These are phyloP conservation scores for Paragyromitra xinjiangensis DNA, from an alignment of 495 filamentous ascomycete genomes.

Conservation along the genomic window DNA sequence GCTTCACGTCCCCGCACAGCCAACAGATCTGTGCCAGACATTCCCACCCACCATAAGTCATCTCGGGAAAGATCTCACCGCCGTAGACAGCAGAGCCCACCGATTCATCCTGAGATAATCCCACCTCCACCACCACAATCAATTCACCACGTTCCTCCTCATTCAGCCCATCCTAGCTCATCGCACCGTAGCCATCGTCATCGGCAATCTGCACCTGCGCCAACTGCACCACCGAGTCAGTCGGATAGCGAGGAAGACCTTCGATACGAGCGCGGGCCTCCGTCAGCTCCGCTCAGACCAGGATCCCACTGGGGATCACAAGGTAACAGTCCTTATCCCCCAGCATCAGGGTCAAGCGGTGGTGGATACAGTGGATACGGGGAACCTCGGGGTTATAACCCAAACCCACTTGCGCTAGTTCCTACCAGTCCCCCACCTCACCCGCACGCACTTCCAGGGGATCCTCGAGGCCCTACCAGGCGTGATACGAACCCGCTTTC, in stretches of 20 bases:
- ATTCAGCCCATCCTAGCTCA: constrained; percentile 30
- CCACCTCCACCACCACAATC: constrained; percentile 37
- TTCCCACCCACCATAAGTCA: constrained; percentile 31
- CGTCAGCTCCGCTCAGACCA: constrained; percentile 44
- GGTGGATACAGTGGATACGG: constrained; percentile 51
- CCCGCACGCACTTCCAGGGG: constrained; percentile 41
- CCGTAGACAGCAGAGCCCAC: constrained; percentile 44
- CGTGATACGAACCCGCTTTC: constrained; percentile 49
- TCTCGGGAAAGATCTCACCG: constrained; percentile 40
- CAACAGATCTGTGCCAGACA: constrained; percentile 35
- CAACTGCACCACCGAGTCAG: constrained; percentile 51
- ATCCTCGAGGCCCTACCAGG: constrained; percentile 32
- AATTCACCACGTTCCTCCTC: constrained; percentile 27
- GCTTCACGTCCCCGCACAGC: constrained; percentile 71
- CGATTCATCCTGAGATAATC: constrained; percentile 36
- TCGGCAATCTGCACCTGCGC: constrained; percentile 46
- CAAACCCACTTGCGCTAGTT: constrained; percentile 55
- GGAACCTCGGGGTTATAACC: constrained; percentile 44
- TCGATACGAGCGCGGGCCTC: constrained; percentile 48
- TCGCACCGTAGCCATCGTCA: constrained; percentile 46
- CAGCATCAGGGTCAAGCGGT: constrained; percentile 41
- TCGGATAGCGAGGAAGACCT: constrained; percentile 57
- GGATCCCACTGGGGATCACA: constrained; percentile 48
- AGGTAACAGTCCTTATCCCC: constrained; percentile 41
- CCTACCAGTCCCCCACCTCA: constrained; percentile 47